Evolutionary conservation across 768 basidiomycete genomes (phyloP).

Genomic region (Pleurotus tuoliensis): DNA sequence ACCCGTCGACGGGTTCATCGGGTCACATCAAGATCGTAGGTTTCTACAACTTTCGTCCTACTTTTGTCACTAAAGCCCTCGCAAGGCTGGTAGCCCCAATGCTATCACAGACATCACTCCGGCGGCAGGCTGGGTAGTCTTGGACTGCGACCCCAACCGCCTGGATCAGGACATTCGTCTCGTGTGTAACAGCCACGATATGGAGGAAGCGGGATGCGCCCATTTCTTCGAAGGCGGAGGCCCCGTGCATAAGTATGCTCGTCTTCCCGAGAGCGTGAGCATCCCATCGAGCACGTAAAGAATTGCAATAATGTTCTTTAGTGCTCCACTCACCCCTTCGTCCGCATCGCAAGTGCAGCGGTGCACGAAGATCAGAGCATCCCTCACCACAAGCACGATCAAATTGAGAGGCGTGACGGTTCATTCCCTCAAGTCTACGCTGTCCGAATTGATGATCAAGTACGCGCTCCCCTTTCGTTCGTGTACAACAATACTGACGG

Average conservation of each 20-base stretch:
- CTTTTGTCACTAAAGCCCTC: slow-evolving; percentile 5
- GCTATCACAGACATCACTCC: slow-evolving; percentile 14
- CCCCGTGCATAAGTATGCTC: slow-evolving; percentile 46
- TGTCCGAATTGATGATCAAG: slow-evolving; percentile 22
- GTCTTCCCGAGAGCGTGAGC: slow-evolving; percentile 48
- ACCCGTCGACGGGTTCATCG: not conserved
- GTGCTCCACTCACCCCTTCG: slow-evolving; percentile 12
- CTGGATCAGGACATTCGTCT: slow-evolving; percentile 14
- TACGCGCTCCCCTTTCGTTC: not conserved
- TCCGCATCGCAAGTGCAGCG: slow-evolving; percentile 28
- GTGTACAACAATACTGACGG: not conserved
- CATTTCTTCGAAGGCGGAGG: slow-evolving; percentile 34
- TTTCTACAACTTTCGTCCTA: not conserved
- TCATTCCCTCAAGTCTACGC: slow-evolving; percentile 25
- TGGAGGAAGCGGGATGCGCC: slow-evolving; percentile 26
- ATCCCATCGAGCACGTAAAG: not conserved
- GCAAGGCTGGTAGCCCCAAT: not conserved
- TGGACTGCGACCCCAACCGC: slow-evolving; percentile 8
- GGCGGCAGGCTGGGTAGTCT: slow-evolving; percentile 14
- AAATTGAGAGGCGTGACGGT: slow-evolving; percentile 23
- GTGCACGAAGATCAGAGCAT: slow-evolving; percentile 33
- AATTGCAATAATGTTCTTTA: no score
- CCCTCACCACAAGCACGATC: slow-evolving; percentile 18
- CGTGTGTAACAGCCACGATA: slow-evolving; percentile 9
- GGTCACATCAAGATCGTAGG: slow-evolving; percentile 11